Base-by-base conservation (phyloP, 148 eudicot genomes). In the Rhododendron henanense region DNA sequence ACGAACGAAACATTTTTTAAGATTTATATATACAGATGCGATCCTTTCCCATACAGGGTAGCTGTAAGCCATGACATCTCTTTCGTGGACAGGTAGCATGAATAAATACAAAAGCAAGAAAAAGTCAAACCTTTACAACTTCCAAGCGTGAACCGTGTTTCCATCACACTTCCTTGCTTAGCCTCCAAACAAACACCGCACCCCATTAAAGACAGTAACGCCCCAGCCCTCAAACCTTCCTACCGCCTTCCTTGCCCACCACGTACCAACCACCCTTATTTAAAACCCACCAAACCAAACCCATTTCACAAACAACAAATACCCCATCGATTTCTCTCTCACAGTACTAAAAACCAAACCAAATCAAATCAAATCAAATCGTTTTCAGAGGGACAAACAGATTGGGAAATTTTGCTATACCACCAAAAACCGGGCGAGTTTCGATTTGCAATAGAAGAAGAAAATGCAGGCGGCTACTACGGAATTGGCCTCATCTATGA, bases 381-480 rank as follows among this genome's bases (percentile, higher is more conserved):
- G 41, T 16, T 10, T 55, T 18, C 4, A 18, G 61, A 55, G 61
- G 61, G 18, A 73, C 19, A 25, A 1, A 65, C 39, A 37, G 33
- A 11, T 67, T 25, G 4, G 45, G 8, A 19, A 19, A 16, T 18
- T 19, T 39, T 15, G 10, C 19, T 59, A 1, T 5, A 19, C 19
- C 18, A 18, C 55, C 55, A 51, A 2, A 1, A 48, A 48, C 13
- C 51, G 51, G 13, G 10, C 13, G 13, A 48, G 13, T 48, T 48
- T 48, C 51, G 51, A 48, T 25, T 11, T 2, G 31, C 76, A 1
- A 2, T 18, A 1, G 65, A 59, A 21, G 7, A 69, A 19, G 7
- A 69, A 19, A 83, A 87, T 83, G 82, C 78, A 74, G 39, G 53
- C 83, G 41, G 59, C 65, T 5, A 48, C 16, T 75, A 28, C 18